Percentiles rank a stretch among this genome's conserved stretches.
phyloP scores from a whole-genome alignment of 1,284 basidiomycete genomes.

The Ganoderma resinaceum region DNA sequence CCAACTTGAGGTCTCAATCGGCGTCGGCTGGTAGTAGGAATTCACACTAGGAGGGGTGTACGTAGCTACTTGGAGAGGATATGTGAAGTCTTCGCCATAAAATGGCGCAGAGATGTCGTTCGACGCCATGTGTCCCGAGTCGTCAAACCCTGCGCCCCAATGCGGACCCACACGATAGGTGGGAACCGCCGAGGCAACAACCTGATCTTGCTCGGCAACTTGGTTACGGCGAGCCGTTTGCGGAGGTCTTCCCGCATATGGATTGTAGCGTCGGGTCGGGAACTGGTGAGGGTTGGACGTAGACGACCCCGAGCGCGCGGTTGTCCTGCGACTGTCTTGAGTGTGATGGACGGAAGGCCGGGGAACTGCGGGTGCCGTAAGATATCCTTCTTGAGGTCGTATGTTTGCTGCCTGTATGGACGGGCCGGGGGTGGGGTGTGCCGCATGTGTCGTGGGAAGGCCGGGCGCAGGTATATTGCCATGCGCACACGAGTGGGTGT shows the following conservation, averaged over 20 bases:
- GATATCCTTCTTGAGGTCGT: neutral
- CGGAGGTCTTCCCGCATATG: neutral
- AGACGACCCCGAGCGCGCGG: neutral
- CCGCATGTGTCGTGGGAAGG: neutral
- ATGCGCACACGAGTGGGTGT: neutral
- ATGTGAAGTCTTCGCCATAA: too few relatives aligned
- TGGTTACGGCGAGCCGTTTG: neutral
- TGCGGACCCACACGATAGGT: too few relatives aligned
- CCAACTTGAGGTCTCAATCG: too few relatives aligned
- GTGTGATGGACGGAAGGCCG: neutral
- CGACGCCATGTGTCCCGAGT: too few relatives aligned
- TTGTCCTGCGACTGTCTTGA: neutral
- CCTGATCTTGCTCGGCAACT: neutral
- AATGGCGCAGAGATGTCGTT: too few relatives aligned
- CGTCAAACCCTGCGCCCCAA: too few relatives aligned
- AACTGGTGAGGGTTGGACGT: neutral
- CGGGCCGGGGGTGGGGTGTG: neutral
- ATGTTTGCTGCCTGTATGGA: neutral
- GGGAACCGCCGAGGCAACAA: too few relatives aligned
- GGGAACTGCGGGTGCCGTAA: neutral
- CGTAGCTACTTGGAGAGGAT: too few relatives aligned
- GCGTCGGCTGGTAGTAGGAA: too few relatives aligned
- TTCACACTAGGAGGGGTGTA: too few relatives aligned
- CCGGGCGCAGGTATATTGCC: neutral
- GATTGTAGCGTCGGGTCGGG: neutral